These are phyloP conservation scores for Setomelanomma holmii DNA, from an alignment of 2,329 filamentous ascomycete genomes.

Conservation along the genomic window DNA sequence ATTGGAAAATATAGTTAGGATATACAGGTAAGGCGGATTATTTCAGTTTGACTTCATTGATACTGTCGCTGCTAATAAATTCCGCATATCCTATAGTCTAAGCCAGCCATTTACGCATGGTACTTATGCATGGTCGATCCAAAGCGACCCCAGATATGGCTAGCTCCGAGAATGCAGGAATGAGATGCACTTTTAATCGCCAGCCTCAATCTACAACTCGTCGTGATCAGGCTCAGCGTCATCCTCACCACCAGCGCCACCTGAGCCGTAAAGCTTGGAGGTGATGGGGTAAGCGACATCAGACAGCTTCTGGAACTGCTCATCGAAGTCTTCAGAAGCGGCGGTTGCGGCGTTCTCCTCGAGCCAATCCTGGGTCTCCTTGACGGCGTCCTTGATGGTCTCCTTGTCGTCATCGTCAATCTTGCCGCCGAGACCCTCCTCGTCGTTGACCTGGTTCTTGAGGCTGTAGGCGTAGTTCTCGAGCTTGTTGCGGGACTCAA, in stretches of 20 bases:
- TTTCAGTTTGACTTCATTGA: slow-evolving; percentile 26
- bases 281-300: slow-evolving; percentile 98
- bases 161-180: slow-evolving; percentile 28
- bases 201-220: slow-evolving; percentile 52
- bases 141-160: slow-evolving; percentile 17
- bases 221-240: slow-evolving; percentile 64
- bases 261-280: slow-evolving; percentile 85
- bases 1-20: no score
- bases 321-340: slow-evolving; percentile 92
- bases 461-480: slow-evolving; percentile 99
- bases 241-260: slow-evolving; percentile 71
- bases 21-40: slow-evolving; percentile 3
- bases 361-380: slow-evolving; percentile 96
- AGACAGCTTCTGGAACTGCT: slow-evolving; percentile 99
- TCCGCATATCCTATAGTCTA: slow-evolving; percentile 29
- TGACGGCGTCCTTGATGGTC: slow-evolving; percentile 90
- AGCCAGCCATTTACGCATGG: slow-evolving; percentile 24
- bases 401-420: slow-evolving; percentile 99
- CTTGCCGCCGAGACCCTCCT: slow-evolving; percentile 96
- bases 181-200: slow-evolving; percentile 25
- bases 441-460: slow-evolving; percentile 98
- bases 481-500: slow-evolving; percentile 93
- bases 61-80: slow-evolving; percentile 24
- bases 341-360: slow-evolving; percentile 91
- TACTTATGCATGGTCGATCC: slow-evolving; percentile 39